phyloP scores from a whole-genome alignment of 192 early-diverging fungal genomes.

The Coemansia nantahalensis region DNA sequence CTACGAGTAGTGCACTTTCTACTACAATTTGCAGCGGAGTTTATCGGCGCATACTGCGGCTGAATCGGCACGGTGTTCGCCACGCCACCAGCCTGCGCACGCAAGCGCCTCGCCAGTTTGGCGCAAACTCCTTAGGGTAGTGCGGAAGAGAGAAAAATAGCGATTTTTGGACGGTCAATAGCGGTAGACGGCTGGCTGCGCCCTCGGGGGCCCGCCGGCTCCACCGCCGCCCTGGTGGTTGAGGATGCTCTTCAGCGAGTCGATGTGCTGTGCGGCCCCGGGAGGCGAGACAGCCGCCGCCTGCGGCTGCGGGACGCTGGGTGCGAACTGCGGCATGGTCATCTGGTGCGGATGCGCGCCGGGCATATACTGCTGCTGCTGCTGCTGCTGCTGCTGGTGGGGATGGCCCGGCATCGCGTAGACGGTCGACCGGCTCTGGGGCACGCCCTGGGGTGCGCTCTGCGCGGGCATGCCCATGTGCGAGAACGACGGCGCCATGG shows the following conservation, averaged over 20 bases:
- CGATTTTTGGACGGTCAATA: too few relatives aligned
- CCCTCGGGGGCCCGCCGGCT: too few relatives aligned
- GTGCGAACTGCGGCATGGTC: constrained; percentile 12
- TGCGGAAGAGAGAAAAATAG: neutral
- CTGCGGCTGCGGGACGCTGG: constrained; percentile 5
- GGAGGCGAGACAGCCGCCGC: constrained; percentile 2
- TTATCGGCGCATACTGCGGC: too few relatives aligned
- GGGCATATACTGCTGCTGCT: neutral
- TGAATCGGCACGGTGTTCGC: too few relatives aligned
- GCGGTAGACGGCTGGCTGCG: neutral
- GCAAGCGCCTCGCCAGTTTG: too few relatives aligned
- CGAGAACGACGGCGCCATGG: constrained; percentile 34
- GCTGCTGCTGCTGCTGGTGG: constrained; percentile 1
- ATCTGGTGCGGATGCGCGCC: neutral
- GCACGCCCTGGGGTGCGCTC: too few relatives aligned
- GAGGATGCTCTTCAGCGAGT: constrained; percentile 32
- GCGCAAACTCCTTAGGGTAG: neutral
- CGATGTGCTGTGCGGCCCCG: constrained; percentile 14
- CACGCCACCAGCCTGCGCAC: too few relatives aligned
- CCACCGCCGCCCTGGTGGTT: constrained; percentile 6
- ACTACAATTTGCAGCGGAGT: too few relatives aligned
- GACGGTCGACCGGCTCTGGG: neutral
- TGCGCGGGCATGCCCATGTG: constrained; percentile 43
- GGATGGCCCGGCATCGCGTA: neutral
- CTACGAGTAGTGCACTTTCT: too few relatives aligned